phyloP scores from a whole-genome alignment of 2,329 filamentous ascomycete genomes.

The Fusarium secorum region DNA sequence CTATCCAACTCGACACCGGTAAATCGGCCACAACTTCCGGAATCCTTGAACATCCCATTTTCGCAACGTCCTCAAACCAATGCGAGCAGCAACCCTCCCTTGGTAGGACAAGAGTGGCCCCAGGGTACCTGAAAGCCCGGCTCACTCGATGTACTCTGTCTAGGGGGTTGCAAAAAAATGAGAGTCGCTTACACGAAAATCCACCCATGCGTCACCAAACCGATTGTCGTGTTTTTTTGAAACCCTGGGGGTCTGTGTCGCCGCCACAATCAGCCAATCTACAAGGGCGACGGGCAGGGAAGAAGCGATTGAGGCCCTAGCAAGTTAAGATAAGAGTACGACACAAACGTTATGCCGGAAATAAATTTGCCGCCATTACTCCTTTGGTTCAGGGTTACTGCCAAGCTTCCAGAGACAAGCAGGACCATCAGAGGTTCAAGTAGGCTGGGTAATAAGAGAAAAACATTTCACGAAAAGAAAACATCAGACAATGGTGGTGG shows the following conservation, averaged over 20 bases:
- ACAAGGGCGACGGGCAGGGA: neutral
- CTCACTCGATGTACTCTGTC: neutral
- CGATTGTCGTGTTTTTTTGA: neutral
- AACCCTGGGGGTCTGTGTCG: neutral
- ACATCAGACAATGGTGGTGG: slow-evolving; percentile 15
- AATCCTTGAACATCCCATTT: neutral
- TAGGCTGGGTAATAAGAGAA: neutral
- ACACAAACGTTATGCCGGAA: neutral
- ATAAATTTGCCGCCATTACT: neutral
- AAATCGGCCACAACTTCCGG: neutral
- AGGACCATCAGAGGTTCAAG: neutral
- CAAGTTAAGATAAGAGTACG: neutral
- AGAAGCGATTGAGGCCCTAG: neutral
- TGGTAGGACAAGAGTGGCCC: neutral
- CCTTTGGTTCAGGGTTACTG: neutral
- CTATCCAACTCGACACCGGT: neutral
- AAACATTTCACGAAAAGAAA: neutral
- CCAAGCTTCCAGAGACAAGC: neutral
- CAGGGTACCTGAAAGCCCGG: neutral
- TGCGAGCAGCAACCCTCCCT: neutral
- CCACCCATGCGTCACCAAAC: neutral
- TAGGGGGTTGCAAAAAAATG: neutral
- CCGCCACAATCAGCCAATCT: slow-evolving; percentile 6
- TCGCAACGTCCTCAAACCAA: neutral
- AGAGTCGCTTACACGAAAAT: neutral